Base-by-base conservation (phyloP, 441 rosid genomes). In the Croton laevigatus region DNA sequence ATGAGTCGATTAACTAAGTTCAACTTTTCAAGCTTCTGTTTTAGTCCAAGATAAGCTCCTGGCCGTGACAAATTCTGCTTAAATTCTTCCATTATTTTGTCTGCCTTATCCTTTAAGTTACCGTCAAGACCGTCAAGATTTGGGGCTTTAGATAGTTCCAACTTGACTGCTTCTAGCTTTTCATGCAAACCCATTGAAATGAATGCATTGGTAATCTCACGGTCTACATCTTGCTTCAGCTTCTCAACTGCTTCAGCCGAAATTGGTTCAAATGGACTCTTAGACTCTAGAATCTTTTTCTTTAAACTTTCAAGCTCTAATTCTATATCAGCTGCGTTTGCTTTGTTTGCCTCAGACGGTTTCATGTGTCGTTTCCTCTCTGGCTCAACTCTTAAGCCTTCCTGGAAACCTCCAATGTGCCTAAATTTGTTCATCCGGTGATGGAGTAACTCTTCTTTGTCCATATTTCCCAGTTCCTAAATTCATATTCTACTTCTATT, bases 11-110 rank as follows among this genome's bases (percentile, higher is more conserved):
- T 52, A 27, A 83, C 77, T 38, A 53, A 46, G 74, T 80, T 79
- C 40, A 83, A 68, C 75, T 73, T 80, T 77, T 75, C 83, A 45
- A 83, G 83, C 79, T 83, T 85, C 66, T 82, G 81, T 70, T 83
- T 85, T 52, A 83, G 64, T 11, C 81, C 78, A 32, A 81, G 83
- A 81, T 78, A 80, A 40, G 84, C 78, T 20, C 82, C 87, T 65
- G 87, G 85, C 38, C 71, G 55, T 34, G 85, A 75, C 76, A 81
- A 73, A 19, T 79, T 85, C 32, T 68, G 72, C 59, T 59, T 68
- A 23, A 85, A 74, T 60, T 83, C 79, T 42, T 66, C 69, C 82
- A 81, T 76, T 10, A 81, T 57, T 71, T 66, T 72, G 42, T 81
- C 80, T 27, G 62, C 81, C 17, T 79, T 82, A 64, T 63, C 76